phyloP scores from a whole-genome alignment of 371 early-diverging fungal species.

The Nosema muscidifuracis region DNA sequence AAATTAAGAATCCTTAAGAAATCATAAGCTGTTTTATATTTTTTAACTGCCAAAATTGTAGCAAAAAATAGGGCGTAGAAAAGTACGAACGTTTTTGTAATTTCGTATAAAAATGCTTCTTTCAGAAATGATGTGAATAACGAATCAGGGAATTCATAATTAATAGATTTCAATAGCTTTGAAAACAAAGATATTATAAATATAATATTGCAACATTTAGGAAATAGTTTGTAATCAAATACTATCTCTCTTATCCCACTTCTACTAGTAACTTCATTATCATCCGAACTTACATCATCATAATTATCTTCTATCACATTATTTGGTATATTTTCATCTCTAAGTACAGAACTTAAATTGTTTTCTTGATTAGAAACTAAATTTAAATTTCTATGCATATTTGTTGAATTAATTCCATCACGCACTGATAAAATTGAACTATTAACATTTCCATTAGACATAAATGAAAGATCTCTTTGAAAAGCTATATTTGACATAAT shows the following conservation, averaged over 20 bases:
- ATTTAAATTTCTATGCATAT: too few relatives aligned
- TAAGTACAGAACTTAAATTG: too few relatives aligned
- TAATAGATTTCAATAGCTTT: not conserved
- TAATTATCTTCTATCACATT: too few relatives aligned
- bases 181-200: not conserved
- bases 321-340: too few relatives aligned
- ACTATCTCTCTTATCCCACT: too few relatives aligned
- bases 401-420: too few relatives aligned
- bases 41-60: not conserved
- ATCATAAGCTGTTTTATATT: not conserved
- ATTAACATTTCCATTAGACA: too few relatives aligned
- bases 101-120: not conserved
- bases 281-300: too few relatives aligned
- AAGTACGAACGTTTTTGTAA: not conserved
- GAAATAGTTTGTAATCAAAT: not conserved
- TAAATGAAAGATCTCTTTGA: not conserved
- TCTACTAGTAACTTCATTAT: too few relatives aligned
- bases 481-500: not conserved
- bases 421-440: too few relatives aligned
- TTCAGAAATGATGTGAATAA: not conserved
- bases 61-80: not conserved
- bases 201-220: not conserved
- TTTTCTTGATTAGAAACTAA: too few relatives aligned
- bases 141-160: not conserved
- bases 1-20: not conserved